A percentile compares a stretch with the other conserved stretches of the same genome.
Evolutionary conservation across 331 rosid genomes (phyloP).

Genomic region (Prunus yedoensis): DNA sequence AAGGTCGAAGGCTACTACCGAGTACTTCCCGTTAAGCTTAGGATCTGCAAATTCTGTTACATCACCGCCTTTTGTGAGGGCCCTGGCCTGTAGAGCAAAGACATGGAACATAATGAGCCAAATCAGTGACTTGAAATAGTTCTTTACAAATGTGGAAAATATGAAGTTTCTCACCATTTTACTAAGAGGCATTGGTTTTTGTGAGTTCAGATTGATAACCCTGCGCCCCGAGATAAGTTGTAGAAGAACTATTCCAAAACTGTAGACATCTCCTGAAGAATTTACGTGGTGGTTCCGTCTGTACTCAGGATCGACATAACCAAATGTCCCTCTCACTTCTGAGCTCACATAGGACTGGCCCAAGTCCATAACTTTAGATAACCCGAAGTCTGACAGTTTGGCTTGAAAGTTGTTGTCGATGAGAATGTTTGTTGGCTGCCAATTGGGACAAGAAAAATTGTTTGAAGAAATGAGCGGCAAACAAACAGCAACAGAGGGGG

Average conservation of each 20-base stretch:
- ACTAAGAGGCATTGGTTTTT: constrained; percentile 44
- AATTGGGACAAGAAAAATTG: constrained; percentile 13
- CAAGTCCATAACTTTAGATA: constrained; percentile 56
- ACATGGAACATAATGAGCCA: background rate
- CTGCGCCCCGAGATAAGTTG: constrained; percentile 66
- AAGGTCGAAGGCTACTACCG: constrained; percentile 50
- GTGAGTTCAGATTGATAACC: constrained; percentile 41
- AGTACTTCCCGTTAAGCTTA: constrained; percentile 48
- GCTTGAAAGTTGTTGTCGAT: constrained; percentile 51
- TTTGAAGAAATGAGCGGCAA: background rate
- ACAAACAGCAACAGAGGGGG: background rate
- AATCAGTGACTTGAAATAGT: background rate
- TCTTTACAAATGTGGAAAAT: background rate
- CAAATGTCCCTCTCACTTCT: constrained; percentile 71
- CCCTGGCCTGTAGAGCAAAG: constrained; percentile 43
- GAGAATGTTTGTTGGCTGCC: constrained; percentile 71
- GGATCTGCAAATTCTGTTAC: constrained; percentile 54
- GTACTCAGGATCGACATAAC: constrained; percentile 73
- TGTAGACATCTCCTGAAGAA: constrained; percentile 63
- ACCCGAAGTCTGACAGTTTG: constrained; percentile 63
- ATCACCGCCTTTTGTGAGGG: constrained; percentile 35
- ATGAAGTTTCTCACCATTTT: constrained; percentile 44
- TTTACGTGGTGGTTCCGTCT: constrained; percentile 56
- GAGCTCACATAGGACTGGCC: constrained; percentile 64
- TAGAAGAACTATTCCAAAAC: constrained; percentile 61